A percentile compares a stretch with the other conserved stretches of the same genome.
phyloP scores from a whole-genome alignment of 192 early-diverging fungal species.

The Phycomyces blakesleeanus region DNA sequence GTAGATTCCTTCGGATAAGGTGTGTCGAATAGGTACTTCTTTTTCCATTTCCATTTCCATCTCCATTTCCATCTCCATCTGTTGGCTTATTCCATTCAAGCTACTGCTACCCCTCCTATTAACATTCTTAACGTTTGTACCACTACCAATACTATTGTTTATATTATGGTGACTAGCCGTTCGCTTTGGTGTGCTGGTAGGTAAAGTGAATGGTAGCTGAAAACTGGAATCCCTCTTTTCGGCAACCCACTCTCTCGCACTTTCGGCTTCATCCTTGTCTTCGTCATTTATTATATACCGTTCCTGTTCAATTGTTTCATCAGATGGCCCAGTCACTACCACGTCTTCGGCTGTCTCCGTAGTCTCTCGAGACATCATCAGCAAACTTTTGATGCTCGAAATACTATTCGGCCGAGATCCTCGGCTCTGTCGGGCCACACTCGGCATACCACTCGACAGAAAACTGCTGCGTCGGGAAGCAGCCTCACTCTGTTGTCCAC shows the following conservation, averaged over 20 bases:
- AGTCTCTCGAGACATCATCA: slow-evolving; percentile 4
- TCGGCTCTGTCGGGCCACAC: slow-evolving; percentile 3
- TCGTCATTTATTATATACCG: slow-evolving; percentile 22
- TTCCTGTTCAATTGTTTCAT: slow-evolving; percentile 19
- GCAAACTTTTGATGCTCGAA: slow-evolving; percentile 11
- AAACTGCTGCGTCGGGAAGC: too few relatives aligned
- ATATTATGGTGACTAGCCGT: background rate
- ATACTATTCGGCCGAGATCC: slow-evolving; percentile 14
- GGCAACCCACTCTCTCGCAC: slow-evolving; percentile 42
- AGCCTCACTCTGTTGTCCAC: background rate
- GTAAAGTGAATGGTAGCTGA: slow-evolving; percentile 58
- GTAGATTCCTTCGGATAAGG: slow-evolving; percentile 12
- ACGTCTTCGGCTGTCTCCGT: too few relatives aligned
- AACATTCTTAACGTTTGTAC: too few relatives aligned
- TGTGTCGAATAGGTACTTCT: background rate
- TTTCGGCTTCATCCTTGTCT: slow-evolving; percentile 42
- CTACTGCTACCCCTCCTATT: too few relatives aligned
- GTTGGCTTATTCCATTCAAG: too few relatives aligned
- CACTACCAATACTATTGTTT: too few relatives aligned
- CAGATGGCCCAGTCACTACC: slow-evolving; percentile 11
- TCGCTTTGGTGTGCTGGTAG: slow-evolving; percentile 34
- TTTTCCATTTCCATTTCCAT: too few relatives aligned
- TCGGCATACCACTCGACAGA: background rate
- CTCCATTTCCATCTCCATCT: too few relatives aligned
- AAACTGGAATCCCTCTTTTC: slow-evolving; percentile 53